Evolutionary conservation across 331 rosid genomes (phyloP).

Genomic region (Spiraea crenata): DNA sequence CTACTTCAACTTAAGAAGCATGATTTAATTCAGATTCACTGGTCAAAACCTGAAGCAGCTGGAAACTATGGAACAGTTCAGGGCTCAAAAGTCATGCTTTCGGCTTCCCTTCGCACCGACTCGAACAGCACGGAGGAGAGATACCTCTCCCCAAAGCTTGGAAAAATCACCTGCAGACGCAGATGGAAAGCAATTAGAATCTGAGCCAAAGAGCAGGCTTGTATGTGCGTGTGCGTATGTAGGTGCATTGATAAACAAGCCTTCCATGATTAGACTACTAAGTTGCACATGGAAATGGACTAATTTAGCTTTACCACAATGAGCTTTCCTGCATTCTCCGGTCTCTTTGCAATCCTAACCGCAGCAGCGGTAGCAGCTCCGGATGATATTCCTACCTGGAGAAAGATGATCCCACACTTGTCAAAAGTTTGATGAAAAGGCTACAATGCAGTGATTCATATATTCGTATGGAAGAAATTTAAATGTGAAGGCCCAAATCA

Average conservation of each 20-base stretch:
- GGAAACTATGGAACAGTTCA: slow-evolving; percentile 24
- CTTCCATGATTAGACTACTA: no score
- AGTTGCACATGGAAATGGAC: no score
- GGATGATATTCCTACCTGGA: slow-evolving; percentile 62
- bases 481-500: background rate
- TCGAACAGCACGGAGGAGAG: slow-evolving; percentile 76
- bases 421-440: background rate
- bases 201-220: background rate
- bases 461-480: background rate
- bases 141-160: slow-evolving; percentile 91
- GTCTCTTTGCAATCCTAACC: slow-evolving; percentile 56
- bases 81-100: slow-evolving; percentile 65
- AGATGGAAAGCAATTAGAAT: background rate
- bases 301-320: slow-evolving; percentile 63
- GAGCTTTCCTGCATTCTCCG: slow-evolving; percentile 76
- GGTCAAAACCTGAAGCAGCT: background rate
- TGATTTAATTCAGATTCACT: background rate
- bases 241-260: no score
- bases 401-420: background rate
- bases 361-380: slow-evolving; percentile 72
- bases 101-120: slow-evolving; percentile 62
- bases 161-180: slow-evolving; percentile 53
- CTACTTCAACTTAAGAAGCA: background rate
- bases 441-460: background rate
- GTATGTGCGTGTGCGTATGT: no score